phyloP scores from a whole-genome alignment of 2,329 filamentous ascomycete genomes.

The Colletotrichum limetticola region DNA sequence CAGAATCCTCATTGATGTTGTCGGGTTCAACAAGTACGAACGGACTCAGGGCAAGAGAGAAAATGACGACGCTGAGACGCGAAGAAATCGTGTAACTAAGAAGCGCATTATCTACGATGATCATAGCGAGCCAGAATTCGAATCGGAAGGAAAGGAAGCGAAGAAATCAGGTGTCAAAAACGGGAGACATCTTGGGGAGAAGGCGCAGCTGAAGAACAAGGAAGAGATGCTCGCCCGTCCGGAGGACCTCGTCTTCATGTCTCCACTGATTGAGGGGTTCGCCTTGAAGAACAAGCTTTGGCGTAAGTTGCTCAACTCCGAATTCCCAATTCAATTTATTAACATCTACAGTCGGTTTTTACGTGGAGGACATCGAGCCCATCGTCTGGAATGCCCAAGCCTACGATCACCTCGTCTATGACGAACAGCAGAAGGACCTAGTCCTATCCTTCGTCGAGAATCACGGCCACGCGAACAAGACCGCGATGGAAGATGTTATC shows the following conservation, averaged over 20 bases:
- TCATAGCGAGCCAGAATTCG: background rate
- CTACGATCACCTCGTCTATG: slow-evolving; percentile 58
- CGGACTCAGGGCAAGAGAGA: slow-evolving; percentile 49
- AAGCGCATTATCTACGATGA: background rate
- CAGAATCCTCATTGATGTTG: slow-evolving; percentile 51
- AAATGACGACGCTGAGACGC: slow-evolving; percentile 43
- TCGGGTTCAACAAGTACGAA: slow-evolving; percentile 55
- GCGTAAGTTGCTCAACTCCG: slow-evolving; percentile 44
- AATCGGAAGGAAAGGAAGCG: background rate
- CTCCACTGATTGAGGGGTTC: slow-evolving; percentile 54
- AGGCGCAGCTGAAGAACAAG: slow-evolving; percentile 51
- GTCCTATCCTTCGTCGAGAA: slow-evolving; percentile 60
- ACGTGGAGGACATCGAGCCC: slow-evolving; percentile 53
- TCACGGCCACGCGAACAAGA: slow-evolving; percentile 41
- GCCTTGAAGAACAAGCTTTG: slow-evolving; percentile 58
- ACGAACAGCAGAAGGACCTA: slow-evolving; percentile 58
- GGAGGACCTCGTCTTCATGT: slow-evolving; percentile 53
- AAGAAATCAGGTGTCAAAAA: background rate
- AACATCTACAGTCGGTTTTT: slow-evolving; percentile 42
- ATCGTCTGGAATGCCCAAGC: slow-evolving; percentile 58
- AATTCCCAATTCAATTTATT: background rate
- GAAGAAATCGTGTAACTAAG: slow-evolving; percentile 35
- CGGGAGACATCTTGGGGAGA: slow-evolving; percentile 43
- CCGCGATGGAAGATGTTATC: slow-evolving; percentile 52
- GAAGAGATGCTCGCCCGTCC: slow-evolving; percentile 49